phyloP scores from a whole-genome alignment of 1,139 yeast genomes.

The Candida sp. region DNA sequence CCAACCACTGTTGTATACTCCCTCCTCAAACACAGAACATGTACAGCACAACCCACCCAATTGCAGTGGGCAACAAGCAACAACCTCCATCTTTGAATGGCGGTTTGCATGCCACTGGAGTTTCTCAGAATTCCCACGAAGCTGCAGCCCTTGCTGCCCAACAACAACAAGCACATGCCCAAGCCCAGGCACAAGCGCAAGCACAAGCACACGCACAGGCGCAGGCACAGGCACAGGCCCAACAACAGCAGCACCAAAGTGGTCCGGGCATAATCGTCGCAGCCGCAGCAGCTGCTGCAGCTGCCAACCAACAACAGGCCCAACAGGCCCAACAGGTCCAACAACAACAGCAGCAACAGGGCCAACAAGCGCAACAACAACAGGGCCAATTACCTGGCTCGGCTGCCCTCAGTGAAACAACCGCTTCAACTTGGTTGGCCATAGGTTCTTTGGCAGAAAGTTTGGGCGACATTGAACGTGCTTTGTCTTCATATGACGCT shows the following conservation, averaged over 20 bases:
- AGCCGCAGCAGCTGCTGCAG: slow-evolving; percentile 12
- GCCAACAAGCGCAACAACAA: slow-evolving; percentile 8
- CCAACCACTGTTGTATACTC: neutral
- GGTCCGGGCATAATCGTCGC: slow-evolving; percentile 16
- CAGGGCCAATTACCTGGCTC: slow-evolving; percentile 6
- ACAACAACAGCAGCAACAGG: slow-evolving; percentile 10
- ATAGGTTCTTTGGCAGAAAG: slow-evolving; percentile 91
- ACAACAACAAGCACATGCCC: slow-evolving; percentile 5
- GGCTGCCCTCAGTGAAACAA: slow-evolving; percentile 56
- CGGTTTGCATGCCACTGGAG: slow-evolving; percentile 13
- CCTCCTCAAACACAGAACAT: slow-evolving; percentile 1
- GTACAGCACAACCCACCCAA: slow-evolving; percentile 15
- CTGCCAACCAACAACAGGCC: slow-evolving; percentile 12
- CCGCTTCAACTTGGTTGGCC: slow-evolving; percentile 93
- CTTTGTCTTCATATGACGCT: slow-evolving; percentile 88
- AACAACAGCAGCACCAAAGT: slow-evolving; percentile 10
- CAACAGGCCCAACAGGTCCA: slow-evolving; percentile 12
- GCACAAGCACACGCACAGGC: slow-evolving; percentile 4
- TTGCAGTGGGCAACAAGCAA: slow-evolving; percentile 16
- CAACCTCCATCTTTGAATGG: slow-evolving; percentile 14
- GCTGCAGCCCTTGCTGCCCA: slow-evolving; percentile 6
- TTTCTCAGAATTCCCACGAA: slow-evolving; percentile 6
- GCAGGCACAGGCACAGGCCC: neutral
- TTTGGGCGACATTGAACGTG: slow-evolving; percentile 88
- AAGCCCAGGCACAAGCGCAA: slow-evolving; percentile 5